Base-by-base conservation (phyloP, 2,329 filamentous ascomycete genomes). In the Ascochyta koolunga region DNA sequence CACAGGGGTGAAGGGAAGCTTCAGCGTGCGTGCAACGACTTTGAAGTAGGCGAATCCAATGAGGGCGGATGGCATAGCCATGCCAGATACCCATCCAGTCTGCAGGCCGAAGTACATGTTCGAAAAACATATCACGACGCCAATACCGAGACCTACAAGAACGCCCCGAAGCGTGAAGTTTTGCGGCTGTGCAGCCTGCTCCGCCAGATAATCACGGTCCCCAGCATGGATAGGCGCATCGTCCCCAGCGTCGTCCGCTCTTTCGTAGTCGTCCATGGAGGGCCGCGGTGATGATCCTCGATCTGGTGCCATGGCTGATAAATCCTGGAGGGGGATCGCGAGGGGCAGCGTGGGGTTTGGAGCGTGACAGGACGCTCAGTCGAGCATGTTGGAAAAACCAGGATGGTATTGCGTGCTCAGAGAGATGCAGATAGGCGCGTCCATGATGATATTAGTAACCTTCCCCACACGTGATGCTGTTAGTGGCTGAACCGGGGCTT, bases 101-200 rank as follows among this genome's bases (percentile, higher is more conserved):
- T 98, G 95, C 27, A 99, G 81, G n/a, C 95, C 95, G 73, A 99
- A 99, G 76, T 98, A 99, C 81, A 96, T 97, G 72, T 99, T 99
- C 46, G 91, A 96, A 73, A 96, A 96, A 71, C 90, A 95, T 68
- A 98, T 96, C 50, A 98, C 81, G 4, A 95, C 85, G 35, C 95
- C 95, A 59, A 99, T 95, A 3, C 85, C 79, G 5, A 96, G 80
- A 15, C 95, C 95, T 24, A 90, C 91, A 5, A 86, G 71, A 33
- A 98, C 82, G 44, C 91, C 91, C 50, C 95, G 88, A 22, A 88
- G 53, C 0, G 95, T 98, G 77, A 99, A 97, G 78, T 91, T 92
- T 40, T 84, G 84, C 5, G 79, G 78, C 57, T 80, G 73, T 5
- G 66, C 61, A 3, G 76, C 76, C 50, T 60, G 61, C 25, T 72